Conservation (phyloP, 208 protist genomes). For the Leishmania turanica region DNA sequence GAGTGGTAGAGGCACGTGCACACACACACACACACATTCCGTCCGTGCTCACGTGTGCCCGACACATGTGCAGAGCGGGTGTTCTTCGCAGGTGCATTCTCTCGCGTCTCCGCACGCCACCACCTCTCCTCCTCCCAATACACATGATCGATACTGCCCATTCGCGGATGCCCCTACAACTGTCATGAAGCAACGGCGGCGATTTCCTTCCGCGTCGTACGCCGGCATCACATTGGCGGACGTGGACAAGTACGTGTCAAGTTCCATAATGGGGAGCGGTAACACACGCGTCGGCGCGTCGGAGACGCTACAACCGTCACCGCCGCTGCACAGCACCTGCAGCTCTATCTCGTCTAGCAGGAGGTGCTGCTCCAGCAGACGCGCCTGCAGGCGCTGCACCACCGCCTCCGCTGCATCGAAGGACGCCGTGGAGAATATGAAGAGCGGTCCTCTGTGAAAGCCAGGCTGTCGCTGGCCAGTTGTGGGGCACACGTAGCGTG, state of each 20-base stretch:
- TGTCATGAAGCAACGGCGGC: conserved; percentile 6
- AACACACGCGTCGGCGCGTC: conserved; percentile 1
- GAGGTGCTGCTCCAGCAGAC: conserved; percentile 22
- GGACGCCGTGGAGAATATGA: conserved; percentile 38
- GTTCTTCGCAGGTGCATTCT: background rate
- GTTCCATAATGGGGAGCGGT: conserved; percentile 33
- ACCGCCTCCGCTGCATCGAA: conserved; percentile 33
- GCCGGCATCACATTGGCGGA: conserved; percentile 26
- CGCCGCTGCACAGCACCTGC: background rate
- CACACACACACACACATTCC: background rate
- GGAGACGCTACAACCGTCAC: background rate
- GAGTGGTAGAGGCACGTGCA: background rate
- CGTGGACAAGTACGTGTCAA: conserved; percentile 32
- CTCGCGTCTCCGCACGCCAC: background rate
- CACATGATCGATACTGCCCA: background rate
- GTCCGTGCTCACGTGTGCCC: background rate
- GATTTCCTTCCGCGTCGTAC: conserved; percentile 14
- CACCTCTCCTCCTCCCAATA: background rate
- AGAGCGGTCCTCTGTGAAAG: conserved; percentile 7
- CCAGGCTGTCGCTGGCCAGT: background rate
- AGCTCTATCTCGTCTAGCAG: conserved; percentile 12
- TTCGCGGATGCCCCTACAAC: background rate
- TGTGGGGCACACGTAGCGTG: background rate
- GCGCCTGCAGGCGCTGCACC: conserved; percentile 22
- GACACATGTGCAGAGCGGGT: background rate